Evolutionary conservation across 2,329 filamentous ascomycete species (phyloP), one percentile per base, ranked within the genome.

Genomic region (Rutstroemia sydowiana): DNA sequence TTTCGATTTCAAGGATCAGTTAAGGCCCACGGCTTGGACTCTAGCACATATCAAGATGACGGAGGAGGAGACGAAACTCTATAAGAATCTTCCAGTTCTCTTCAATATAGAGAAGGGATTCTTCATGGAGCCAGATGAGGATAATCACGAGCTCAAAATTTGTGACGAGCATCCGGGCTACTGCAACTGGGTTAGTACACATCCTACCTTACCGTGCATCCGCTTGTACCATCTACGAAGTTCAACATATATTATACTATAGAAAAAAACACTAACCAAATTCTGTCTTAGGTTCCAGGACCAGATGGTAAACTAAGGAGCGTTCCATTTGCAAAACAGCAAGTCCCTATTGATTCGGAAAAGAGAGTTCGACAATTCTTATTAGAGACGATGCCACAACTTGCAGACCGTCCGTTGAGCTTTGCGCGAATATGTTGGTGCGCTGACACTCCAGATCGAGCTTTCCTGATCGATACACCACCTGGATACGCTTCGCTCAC

Each of bases 121-220:
- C 61, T 75, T 75, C 63, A 72, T 75, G 60, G 73, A 75, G 48
- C 73, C 73, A 0, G 71, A 74, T 41, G 71, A 69, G 32, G 71
- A 73, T 36, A 69, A 65, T 2, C 66, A 69, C 40, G 69, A 75
- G 53, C 64, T 76, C 14, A 76, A 76, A 57, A 67, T 76, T 44
- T 74, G 78, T 60, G 77, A 81, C 55, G 76, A 80, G 57, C 76
- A 79, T 53, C 76, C 77, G 0, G 77, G 77, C 3, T 81, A 79
- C 55, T 74, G 71, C 51, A 78, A 79, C 53, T 73, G 70, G 40
- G 56, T 72, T 9, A 58, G 56, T 47, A 36, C 45, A 13, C n/a
- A n/a, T 34, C 2, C 16, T 32, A 10, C 10, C 16, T 13, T n/a
- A 10, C 26, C 14, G 4, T 9, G 20, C 5, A 10, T 7, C 9